Evolutionary conservation across 352 stramenopile genomes (phyloP), one percentile per base, ranked within the genome.

Genomic region (Bremia lactucae): DNA sequence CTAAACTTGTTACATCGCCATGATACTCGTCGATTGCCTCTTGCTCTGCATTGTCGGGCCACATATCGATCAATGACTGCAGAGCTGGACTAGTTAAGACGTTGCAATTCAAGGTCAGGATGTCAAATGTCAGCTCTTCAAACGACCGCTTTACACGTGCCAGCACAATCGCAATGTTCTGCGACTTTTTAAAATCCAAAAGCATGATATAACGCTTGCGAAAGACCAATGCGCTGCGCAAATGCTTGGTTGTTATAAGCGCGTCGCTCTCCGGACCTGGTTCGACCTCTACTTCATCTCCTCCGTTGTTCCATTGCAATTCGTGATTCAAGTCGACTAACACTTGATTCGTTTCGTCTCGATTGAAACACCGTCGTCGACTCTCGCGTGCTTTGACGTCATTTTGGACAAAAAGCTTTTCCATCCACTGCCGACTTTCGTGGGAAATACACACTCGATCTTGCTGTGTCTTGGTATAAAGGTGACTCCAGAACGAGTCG

Each of bases 171-270:
- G 70, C 65, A 42, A 92, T 86, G 39, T 92, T 89, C 42, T 89
- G 79, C 10, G 77, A 82, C 48, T 89, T 92, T 49, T 92, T 92
- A 50, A 73, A 65, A 36, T 89, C 74, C 40, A 92, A 67, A 28
- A 89, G 56, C 14, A 72, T 64, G 31, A 86, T 63, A 26, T 73
- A 68, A 24, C 77, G 35, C 34, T 77, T 80, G 44, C 71, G 68
- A 1, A 56, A 39, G 10, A 66, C 29, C 16, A 72, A 72, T 0
- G 58, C 62, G 13, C 25, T 46, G 3, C 38, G 33, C 2, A 44
- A 34, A 8, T 36, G n/a, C 24, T 46, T 52, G 13, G 10, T 26
- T 20, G 24, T 10, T 10, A 19, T 15, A 31, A 52, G 45, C 11
- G 36, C 45, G 22, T 53, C 36, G 21, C 39, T n/a, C 14, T 55